phyloP scores from a whole-genome alignment of 2,329 filamentous ascomycete genomes.

The Beauveria caledonica region DNA sequence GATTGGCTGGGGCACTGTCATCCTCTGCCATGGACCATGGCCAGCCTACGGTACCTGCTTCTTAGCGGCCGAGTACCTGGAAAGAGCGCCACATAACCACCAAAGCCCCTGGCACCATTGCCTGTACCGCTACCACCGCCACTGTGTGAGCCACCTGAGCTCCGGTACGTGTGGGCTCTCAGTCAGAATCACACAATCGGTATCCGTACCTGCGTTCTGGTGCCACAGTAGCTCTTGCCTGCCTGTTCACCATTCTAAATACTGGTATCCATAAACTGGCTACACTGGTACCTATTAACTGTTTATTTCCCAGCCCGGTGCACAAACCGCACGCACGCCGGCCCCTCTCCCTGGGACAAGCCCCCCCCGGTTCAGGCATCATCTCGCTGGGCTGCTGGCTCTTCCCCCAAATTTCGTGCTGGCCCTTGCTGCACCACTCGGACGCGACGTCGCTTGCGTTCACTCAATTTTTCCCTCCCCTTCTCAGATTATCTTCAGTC shows the following conservation, averaged over 20 bases:
- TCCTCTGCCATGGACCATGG: not conserved
- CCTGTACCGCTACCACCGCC: not conserved
- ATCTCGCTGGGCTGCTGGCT: conserved; percentile 1
- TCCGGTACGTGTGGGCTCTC: too few species aligned
- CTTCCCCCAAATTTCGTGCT: not conserved
- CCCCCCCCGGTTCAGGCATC: not conserved
- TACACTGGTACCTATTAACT: too few species aligned
- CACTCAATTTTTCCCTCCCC: conserved; percentile 11
- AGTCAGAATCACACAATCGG: not conserved
- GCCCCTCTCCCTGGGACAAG: not conserved
- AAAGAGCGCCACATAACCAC: not conserved
- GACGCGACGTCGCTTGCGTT: conserved; percentile 7
- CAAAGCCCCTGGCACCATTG: not conserved
- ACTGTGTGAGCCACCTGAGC: not conserved
- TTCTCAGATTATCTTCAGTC: not conserved
- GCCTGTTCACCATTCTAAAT: too few species aligned
- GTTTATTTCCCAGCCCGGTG: not conserved
- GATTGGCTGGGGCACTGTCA: not conserved
- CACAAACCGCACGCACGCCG: conserved; percentile 3
- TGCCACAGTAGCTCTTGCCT: too few species aligned
- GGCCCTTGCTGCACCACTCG: conserved; percentile 1
- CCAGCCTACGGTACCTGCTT: not conserved
- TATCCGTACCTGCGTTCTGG: conserved; percentile 1
- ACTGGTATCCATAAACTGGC: not conserved
- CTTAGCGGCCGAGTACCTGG: too few species aligned